Evolutionary conservation across 139 green algal genomes (phyloP).

Genomic region (Parachlorella kessleri): DNA sequence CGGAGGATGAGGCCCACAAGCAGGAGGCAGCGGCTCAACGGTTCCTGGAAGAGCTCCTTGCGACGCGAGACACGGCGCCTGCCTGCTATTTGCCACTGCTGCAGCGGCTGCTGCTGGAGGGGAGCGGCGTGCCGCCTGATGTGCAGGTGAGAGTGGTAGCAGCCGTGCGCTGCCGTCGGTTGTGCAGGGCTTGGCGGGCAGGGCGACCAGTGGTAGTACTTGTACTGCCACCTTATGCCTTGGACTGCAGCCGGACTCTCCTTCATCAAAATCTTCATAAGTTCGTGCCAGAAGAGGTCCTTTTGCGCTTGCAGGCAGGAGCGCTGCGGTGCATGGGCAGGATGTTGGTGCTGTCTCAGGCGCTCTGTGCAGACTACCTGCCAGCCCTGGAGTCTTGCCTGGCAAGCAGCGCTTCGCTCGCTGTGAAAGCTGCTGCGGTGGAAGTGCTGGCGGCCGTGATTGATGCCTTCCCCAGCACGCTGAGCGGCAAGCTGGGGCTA

Average conservation of each 20-base stretch:
- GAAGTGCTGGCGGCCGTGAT: background rate
- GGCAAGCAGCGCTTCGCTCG: background rate
- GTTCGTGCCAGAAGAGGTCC: too few relatives aligned
- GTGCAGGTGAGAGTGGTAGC: background rate
- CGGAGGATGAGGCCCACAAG: constrained; percentile 20
- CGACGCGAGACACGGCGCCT: constrained; percentile 16
- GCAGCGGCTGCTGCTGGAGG: background rate
- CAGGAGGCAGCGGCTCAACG: constrained; percentile 22
- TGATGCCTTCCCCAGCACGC: constrained; percentile 12
- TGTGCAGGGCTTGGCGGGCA: background rate
- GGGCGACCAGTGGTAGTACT: too few relatives aligned
- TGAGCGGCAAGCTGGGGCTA: background rate
- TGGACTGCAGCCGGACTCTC: too few relatives aligned
- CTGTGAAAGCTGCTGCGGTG: constrained; percentile 4
- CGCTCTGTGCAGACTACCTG: constrained; percentile 1
- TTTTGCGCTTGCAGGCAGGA: constrained; percentile 1
- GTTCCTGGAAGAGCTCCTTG: constrained; percentile 26
- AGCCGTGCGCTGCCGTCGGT: background rate
- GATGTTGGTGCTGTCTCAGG: constrained; percentile 24
- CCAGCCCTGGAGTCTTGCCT: background rate
- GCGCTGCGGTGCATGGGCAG: constrained; percentile 16
- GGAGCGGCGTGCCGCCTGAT: background rate
- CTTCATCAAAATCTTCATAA: too few relatives aligned
- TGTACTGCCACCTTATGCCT: too few relatives aligned
- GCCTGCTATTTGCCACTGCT: constrained; percentile 40